Evolutionary conservation across 1,284 basidiomycete genomes (phyloP), one percentile per base, ranked within the genome.

Genomic region (Cryptococcus sp.): DNA sequence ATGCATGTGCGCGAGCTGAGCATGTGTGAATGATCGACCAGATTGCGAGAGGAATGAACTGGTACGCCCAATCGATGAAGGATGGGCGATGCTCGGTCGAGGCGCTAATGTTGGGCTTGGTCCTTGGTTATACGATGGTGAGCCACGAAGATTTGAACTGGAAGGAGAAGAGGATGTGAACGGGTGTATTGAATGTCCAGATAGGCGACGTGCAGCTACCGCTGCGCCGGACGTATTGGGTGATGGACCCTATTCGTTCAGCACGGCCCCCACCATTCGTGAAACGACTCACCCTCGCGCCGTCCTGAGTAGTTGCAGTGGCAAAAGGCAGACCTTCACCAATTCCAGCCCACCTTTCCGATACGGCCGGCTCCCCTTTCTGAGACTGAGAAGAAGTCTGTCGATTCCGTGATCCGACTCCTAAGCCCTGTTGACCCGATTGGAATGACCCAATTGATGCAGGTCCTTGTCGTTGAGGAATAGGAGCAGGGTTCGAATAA

Each of bases 41-140:
- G 72, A 74, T 49, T 72, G 70, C 1, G 72, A 74, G 11, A 76
- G 60, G 59, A 73, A 74, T 2, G 68, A 70, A 43, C 63, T 66
- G 10, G 69, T 70, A 9, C 74, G 62, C 0, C 67, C 66, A 16
- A 69, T 50, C 1, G 67, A 69, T 24, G 56, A 49, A n/a, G 62
- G 59, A 3, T 34, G 25, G 10, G 52, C 40, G 4, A 60, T 49
- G 16, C 50, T 50, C 36, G 62, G 53, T 9, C 56, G 51, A 34
- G 46, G 24, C 16, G 53, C 44, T 19, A 55, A 45, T 23, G 28
- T 43, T 11, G 43, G 54, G 54, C 4, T 53, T 46, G 32, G 50
- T 51, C n/a, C 37, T 37, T 23, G 37, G 13, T 4, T 5, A 44
- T 50, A 25, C 52, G 63, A 61, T 7, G 58, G 56, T 7, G 59